phyloP scores from a whole-genome alignment of 495 filamentous ascomycete species.

The Trichoderma reesei region DNA sequence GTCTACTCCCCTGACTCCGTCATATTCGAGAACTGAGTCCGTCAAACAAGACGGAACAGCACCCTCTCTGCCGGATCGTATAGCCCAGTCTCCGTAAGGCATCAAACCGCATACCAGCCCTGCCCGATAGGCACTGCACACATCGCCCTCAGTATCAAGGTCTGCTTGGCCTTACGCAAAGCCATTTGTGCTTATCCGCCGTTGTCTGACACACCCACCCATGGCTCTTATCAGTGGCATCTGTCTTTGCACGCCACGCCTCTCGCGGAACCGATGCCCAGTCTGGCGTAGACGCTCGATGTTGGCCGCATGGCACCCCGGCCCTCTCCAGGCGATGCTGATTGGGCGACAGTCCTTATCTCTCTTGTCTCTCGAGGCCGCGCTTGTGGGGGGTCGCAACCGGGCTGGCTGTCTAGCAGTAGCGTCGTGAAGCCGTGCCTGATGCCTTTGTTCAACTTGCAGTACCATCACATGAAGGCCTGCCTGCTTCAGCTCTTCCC shows the following conservation, averaged over 20 bases:
- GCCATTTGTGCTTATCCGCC: constrained; percentile 8
- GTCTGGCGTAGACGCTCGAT: not conserved
- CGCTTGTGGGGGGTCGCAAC: not conserved
- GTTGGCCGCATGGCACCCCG: constrained; percentile 1
- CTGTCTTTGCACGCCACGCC: not conserved
- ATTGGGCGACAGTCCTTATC: constrained; percentile 1
- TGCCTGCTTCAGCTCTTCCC: not conserved
- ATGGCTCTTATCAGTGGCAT: constrained; percentile 6
- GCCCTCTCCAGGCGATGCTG: not conserved
- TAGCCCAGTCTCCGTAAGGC: not conserved
- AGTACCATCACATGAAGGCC: not conserved
- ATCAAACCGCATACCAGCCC: too few species aligned
- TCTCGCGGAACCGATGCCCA: not conserved
- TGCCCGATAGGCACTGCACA: not conserved
- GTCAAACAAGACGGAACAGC: not conserved
- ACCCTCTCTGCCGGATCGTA: not conserved
- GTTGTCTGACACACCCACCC: not conserved
- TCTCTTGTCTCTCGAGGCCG: not conserved
- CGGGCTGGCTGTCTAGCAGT: not conserved
- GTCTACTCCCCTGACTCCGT: too few species aligned
- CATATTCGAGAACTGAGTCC: not conserved
- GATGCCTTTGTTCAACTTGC: not conserved
- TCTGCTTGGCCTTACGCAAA: not conserved
- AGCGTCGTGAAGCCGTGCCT: constrained; percentile 1
- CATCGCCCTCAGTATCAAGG: too few species aligned